A percentile compares a stretch with the other conserved stretches of the same genome.
Evolutionary conservation across 2,329 filamentous ascomycete genomes (phyloP).

Genomic region (Helotiales sp.): DNA sequence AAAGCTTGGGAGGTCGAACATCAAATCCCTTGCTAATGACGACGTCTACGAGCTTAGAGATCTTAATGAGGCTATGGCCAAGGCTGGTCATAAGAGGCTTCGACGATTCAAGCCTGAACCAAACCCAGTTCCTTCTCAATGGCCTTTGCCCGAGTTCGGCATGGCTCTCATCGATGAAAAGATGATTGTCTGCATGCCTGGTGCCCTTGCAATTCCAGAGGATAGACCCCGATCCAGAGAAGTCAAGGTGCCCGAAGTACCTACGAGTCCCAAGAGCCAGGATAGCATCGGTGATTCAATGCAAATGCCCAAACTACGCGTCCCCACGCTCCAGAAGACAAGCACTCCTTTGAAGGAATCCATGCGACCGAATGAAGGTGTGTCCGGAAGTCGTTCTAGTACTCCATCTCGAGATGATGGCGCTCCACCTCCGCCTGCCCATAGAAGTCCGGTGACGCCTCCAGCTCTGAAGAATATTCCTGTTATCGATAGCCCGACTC

Average conservation of each 20-base stretch:
- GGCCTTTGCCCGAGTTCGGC: no score
- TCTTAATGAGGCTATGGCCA: slow-evolving; percentile 25
- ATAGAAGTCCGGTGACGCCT: slow-evolving; percentile 45
- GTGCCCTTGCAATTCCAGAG: not conserved
- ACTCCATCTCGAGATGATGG: slow-evolving; percentile 22
- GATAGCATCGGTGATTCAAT: not conserved
- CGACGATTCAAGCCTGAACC: not conserved
- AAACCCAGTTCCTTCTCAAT: not conserved
- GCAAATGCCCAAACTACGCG: slow-evolving; percentile 15
- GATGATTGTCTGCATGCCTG: slow-evolving; percentile 4
- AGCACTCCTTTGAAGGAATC: slow-evolving; percentile 22
- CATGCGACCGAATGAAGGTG: slow-evolving; percentile 19
- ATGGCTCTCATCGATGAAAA: not conserved
- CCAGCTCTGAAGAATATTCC: slow-evolving; percentile 37
- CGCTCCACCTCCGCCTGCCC: slow-evolving; percentile 33
- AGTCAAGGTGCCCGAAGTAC: not conserved
- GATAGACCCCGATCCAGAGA: not conserved
- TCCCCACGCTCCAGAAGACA: slow-evolving; percentile 15
- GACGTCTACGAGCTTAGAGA: slow-evolving; percentile 16
- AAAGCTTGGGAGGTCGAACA: slow-evolving; percentile 1
- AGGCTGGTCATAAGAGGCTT: slow-evolving; percentile 13
- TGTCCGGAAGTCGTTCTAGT: slow-evolving; percentile 12
- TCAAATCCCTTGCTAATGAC: slow-evolving; percentile 9
- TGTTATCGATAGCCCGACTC: slow-evolving; percentile 27
- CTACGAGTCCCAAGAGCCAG: not conserved